Conservation (phyloP, 768 basidiomycete genomes). For the Mycena albidolilacea region DNA sequence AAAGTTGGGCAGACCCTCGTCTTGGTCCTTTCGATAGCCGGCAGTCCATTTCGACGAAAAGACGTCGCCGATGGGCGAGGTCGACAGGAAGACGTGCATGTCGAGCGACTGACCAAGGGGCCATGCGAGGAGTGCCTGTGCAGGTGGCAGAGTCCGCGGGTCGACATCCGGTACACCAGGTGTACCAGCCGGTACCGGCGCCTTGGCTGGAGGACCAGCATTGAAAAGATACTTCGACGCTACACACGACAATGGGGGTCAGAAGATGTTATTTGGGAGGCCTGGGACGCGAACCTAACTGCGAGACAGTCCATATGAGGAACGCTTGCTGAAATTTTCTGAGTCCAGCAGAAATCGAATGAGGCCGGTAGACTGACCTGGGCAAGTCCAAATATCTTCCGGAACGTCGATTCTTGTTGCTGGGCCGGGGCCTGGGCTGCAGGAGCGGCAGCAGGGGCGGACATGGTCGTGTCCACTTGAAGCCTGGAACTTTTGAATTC, state of each 20-base stretch:
- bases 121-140: slow-evolving; percentile 72
- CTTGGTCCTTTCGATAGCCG: slow-evolving; percentile 62
- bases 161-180: slow-evolving; percentile 48
- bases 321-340: slow-evolving; percentile 70
- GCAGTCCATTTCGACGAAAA: slow-evolving; percentile 71
- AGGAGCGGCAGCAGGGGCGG: slow-evolving; percentile 32
- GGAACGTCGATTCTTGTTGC: slow-evolving; percentile 32
- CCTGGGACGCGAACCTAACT: slow-evolving; percentile 53
- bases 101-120: slow-evolving; percentile 70
- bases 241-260: slow-evolving; percentile 42
- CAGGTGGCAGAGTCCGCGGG: slow-evolving; percentile 68
- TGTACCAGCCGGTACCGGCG: background rate
- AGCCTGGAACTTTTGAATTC: background rate
- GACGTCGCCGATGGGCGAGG: slow-evolving; percentile 72
- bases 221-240: slow-evolving; percentile 62
- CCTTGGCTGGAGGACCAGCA: background rate
- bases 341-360: background rate
- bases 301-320: slow-evolving; percentile 75
- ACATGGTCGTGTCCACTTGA: slow-evolving; percentile 23
- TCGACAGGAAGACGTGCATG: slow-evolving; percentile 83
- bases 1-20: slow-evolving; percentile 73
- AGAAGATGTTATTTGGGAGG: slow-evolving; percentile 25
- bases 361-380: slow-evolving; percentile 20
- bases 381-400: slow-evolving; percentile 32
- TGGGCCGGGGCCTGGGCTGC: slow-evolving; percentile 28